Base-by-base conservation (phyloP, 768 basidiomycete genomes). In the Hortiboletus campestris region DNA sequence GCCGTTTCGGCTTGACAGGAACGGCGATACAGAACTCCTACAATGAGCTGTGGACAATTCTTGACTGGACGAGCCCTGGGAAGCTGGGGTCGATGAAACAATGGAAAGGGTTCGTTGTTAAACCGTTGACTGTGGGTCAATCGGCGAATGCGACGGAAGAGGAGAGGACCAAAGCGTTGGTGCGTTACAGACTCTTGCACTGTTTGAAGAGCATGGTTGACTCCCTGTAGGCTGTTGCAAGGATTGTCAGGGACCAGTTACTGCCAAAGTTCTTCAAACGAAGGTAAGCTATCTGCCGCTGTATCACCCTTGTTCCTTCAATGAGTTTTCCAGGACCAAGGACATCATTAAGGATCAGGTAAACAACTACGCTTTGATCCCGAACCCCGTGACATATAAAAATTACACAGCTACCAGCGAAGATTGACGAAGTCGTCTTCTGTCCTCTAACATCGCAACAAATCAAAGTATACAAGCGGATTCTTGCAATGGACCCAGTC, bases 31-130 rank as follows among this genome's bases (percentile, higher is more conserved):
- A 98, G 66, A 99, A 98, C 62, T 82, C 85, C 1, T 94, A 95
- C 66, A 80, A 83, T 41, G 96, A 98, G 68, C 76, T 98, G 62
- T 95, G 93, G 89, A 90, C 91, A 1, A 85, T 99, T 34, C 73
- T 98, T 32, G 85, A 96, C 66, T 98, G 93, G 89, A 88, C 88
- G n/a, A 89, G 86, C 57, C 93, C 94, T 0, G 90, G 86, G 0
- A 75, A 76, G 25, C 70, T 96, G 10, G 96, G 95, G 0, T 85
- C 83, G 0, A 66, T 74, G 28, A 78, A 77, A 32, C 84, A 98
- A 59, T 98, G 94, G 94, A 80, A 85, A 42, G 78, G 78, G 5
- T 87, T 79, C 59, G 80, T 97, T 4, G 80, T 81, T 17, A 78
- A 79, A 41, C 92, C 91, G 0, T 71, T 94, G 60, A 83, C 78